Evolutionary conservation across 345 rosid species (phyloP).

Genomic region (Noccaea caerulescens): DNA sequence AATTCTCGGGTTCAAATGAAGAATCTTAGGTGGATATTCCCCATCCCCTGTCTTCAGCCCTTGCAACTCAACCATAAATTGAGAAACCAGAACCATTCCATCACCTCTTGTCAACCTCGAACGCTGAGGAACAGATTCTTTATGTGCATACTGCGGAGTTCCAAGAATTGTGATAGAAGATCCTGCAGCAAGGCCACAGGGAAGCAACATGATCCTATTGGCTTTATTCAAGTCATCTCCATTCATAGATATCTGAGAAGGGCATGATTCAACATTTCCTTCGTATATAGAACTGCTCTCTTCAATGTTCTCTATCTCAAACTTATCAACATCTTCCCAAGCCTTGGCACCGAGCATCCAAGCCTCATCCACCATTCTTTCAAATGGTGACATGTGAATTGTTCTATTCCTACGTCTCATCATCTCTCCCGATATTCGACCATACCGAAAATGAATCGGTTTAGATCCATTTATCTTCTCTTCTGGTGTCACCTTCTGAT

Average conservation of each 20-base stretch:
- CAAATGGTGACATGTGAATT: conserved; percentile 59
- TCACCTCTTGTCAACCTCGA: conserved; percentile 54
- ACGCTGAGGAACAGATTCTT: conserved; percentile 81
- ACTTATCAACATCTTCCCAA: conserved; percentile 77
- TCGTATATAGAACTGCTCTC: conserved; percentile 45
- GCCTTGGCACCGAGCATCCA: conserved; percentile 91
- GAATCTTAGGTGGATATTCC: conserved; percentile 94
- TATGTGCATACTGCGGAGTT: conserved; percentile 83
- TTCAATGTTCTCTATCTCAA: conserved; percentile 51
- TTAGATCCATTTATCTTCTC: conserved; percentile 43
- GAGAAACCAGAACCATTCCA: conserved; percentile 80
- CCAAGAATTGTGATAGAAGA: conserved; percentile 95
- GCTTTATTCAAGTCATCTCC: conserved; percentile 74
- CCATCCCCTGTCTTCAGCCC: conserved; percentile 90
- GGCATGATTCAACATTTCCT: conserved; percentile 68
- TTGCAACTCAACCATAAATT: conserved; percentile 94
- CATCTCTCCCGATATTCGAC: conserved; percentile 76
- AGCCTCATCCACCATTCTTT: conserved; percentile 93
- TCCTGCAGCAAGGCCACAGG: conserved; percentile 94
- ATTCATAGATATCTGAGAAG: conserved; percentile 75
- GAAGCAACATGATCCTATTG: conserved; percentile 76
- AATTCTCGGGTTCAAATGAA: conserved; percentile 91
- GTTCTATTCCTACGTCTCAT: conserved; percentile 76
- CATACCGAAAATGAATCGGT: conserved; percentile 62
- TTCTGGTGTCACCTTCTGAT: conserved; percentile 54